These are phyloP conservation scores for Sporisorium iseilematis-ciliati DNA, from an alignment of 1,284 basidiomycete genomes.

Conservation along the genomic window DNA sequence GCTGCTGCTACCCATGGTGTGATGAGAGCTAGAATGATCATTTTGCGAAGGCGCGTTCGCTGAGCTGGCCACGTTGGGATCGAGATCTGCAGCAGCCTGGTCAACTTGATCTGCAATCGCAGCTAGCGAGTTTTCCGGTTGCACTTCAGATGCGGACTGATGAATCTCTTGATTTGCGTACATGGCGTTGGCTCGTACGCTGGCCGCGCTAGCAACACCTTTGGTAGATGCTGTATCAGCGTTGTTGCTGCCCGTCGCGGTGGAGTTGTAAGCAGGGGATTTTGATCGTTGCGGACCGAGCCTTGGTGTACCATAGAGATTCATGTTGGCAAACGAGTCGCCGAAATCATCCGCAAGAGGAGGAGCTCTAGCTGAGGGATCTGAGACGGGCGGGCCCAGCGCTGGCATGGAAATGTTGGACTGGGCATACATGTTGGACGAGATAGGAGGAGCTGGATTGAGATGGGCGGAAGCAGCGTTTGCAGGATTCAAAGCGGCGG, in stretches of 20 bases:
- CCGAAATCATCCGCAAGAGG: slow-evolving; percentile 62
- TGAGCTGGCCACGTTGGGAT: slow-evolving; percentile 18
- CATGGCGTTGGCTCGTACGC: slow-evolving; percentile 54
- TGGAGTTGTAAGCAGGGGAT: slow-evolving; percentile 20
- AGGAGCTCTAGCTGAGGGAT: slow-evolving; percentile 33
- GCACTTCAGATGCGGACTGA: slow-evolving; percentile 59
- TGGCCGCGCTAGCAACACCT: slow-evolving; percentile 20
- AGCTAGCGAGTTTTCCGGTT: slow-evolving; percentile 57
- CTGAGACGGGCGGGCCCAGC: slow-evolving; percentile 27
- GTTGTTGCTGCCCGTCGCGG: neutral
- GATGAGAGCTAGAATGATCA: slow-evolving; percentile 23
- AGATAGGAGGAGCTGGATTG: slow-evolving; percentile 24
- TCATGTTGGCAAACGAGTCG: slow-evolving; percentile 54
- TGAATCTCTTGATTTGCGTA: slow-evolving; percentile 64
- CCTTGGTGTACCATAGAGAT: slow-evolving; percentile 50
- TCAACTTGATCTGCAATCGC: slow-evolving; percentile 62
- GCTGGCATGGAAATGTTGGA: slow-evolving; percentile 63
- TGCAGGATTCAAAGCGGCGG: slow-evolving; percentile 31
- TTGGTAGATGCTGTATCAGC: slow-evolving; percentile 9
- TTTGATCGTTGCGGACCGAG: slow-evolving; percentile 46
- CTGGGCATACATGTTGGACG: slow-evolving; percentile 54
- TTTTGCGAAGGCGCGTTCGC: slow-evolving; percentile 17
- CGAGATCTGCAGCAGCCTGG: slow-evolving; percentile 54
- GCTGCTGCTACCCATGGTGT: slow-evolving; percentile 14
- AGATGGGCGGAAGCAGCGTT: slow-evolving; percentile 16